Base-by-base conservation (phyloP, 352 stramenopile genomes). In the Phytophthora meadii region DNA sequence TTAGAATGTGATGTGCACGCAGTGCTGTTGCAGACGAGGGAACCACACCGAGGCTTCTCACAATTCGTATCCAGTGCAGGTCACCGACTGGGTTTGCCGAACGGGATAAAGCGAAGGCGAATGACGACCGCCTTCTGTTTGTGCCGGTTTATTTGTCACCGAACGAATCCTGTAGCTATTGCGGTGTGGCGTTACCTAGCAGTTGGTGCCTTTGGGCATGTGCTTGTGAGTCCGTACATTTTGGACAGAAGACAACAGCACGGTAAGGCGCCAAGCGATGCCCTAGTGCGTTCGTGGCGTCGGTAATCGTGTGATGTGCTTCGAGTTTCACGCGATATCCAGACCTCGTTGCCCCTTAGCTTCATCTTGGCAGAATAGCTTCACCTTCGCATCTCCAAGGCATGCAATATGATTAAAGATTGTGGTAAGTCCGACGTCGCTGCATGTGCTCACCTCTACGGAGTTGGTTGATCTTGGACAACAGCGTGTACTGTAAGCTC, bases 321-420 rank as follows among this genome's bases (percentile, higher is more conserved):
- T 3, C 1, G 37, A 12, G 12, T 22, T 48, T 66, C 62, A 60
- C 28, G 44, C 39, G 45, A 50, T 50, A 49, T 25, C 7, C 25
- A 32, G 22, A 24, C 36, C 36, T 34, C 54, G 9, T 8, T 36
- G 30, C 30, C 30, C 30, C 9, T 36, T 36, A 36, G 30, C 45
- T 64, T 37, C 27, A 11, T 49, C 12, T 36, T 39, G 15, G 17
- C 17, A 15, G 5, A 42, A 65, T 66, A 48, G 40, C 15, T 66
- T 63, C 42, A 50, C 34, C 47, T 65, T 70, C 45, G 40, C 53
- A 66, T 74, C 60, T 54, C 24, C 15, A 36, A 62, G 24, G 22
- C 46, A 46, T 37, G 34, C 44, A 57, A 74, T 28, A 40, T 45
- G 32, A 66, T 63, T 53, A 53, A 62, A 55, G 66, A 68, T 71